Percentiles rank a stretch among this genome's conserved stretches.
Conservation (phyloP, 2,329 filamentous ascomycete species). For the Aspergillus sojae region DNA sequence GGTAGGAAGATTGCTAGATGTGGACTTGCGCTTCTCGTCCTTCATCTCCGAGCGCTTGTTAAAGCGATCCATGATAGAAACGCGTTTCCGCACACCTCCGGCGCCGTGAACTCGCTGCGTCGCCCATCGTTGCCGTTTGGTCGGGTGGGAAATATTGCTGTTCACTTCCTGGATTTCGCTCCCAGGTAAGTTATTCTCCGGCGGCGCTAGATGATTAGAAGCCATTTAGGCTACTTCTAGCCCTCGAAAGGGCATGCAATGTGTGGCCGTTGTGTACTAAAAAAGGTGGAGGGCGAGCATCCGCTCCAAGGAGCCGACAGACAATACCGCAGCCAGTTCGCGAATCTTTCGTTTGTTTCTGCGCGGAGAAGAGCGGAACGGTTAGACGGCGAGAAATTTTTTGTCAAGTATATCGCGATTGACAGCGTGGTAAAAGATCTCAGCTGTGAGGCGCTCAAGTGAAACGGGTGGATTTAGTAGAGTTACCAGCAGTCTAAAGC, state of each 20-base stretch:
- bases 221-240: constrained; percentile 39
- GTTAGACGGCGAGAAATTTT: constrained; percentile 5
- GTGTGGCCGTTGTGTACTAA: constrained; percentile 16
- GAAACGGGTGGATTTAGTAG: background rate
- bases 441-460: background rate
- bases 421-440: constrained; percentile 1
- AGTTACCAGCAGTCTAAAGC: constrained; percentile 8
- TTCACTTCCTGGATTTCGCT: constrained; percentile 30
- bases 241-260: constrained; percentile 33
- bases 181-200: constrained; percentile 30
- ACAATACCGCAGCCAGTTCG: constrained; percentile 27
- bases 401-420: constrained; percentile 9
- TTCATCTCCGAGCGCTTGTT: constrained; percentile 63
- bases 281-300: constrained; percentile 26
- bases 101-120: constrained; percentile 82
- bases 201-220: constrained; percentile 37
- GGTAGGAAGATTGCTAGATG: constrained; percentile 41
- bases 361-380: background rate
- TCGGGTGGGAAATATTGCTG: constrained; percentile 61
- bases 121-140: constrained; percentile 89
- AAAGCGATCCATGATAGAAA: constrained; percentile 77
- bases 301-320: constrained; percentile 30
- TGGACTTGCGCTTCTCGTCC: constrained; percentile 69
- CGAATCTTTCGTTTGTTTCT: constrained; percentile 10
- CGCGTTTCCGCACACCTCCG: constrained; percentile 76